These are phyloP conservation scores for Zhuliangozyma blackwelliae DNA, from an alignment of 1,139 yeast genomes.

Conservation along the genomic window DNA sequence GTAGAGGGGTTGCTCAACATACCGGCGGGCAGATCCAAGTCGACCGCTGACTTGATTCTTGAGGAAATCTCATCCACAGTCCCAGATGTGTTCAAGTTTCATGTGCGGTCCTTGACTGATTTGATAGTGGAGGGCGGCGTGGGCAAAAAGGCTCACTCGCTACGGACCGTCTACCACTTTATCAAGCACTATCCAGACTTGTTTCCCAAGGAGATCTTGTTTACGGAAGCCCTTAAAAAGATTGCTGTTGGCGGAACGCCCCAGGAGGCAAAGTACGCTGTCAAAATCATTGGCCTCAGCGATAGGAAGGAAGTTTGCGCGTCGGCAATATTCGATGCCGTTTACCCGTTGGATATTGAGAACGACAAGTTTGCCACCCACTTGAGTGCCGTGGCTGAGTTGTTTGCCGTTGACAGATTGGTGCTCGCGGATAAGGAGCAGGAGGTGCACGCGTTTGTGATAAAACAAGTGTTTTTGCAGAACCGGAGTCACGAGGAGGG, in stretches of 20 bases:
- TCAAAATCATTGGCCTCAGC: conserved; percentile 52
- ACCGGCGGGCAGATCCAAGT: conserved; percentile 33
- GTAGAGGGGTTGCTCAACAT: conserved; percentile 50
- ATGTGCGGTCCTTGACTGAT: conserved; percentile 48
- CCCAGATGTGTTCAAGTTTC: conserved; percentile 64
- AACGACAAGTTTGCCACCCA: conserved; percentile 47
- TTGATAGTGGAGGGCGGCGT: conserved; percentile 23
- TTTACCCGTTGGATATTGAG: conserved; percentile 49
- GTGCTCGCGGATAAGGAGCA: conserved; percentile 51
- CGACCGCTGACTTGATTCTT: conserved; percentile 49
- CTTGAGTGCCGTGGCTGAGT: conserved; percentile 58
- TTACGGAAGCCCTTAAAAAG: conserved; percentile 36
- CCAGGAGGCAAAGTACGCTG: conserved; percentile 61
- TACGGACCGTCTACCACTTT: conserved; percentile 62
- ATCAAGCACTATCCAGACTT: conserved; percentile 44
- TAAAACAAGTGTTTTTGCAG: conserved; percentile 56
- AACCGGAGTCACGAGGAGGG: conserved; percentile 28
- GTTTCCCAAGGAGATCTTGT: conserved; percentile 31
- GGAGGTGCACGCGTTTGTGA: conserved; percentile 56
- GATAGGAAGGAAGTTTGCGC: conserved; percentile 37
- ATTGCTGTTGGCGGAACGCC: conserved; percentile 55
- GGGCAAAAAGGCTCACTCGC: conserved; percentile 15
- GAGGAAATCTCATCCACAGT: conserved; percentile 56
- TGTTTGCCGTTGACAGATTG: conserved; percentile 50
- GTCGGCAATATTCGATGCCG: conserved; percentile 32